Conservation (phyloP, 2,329 filamentous ascomycete genomes). For the Xylaria sp. region DNA sequence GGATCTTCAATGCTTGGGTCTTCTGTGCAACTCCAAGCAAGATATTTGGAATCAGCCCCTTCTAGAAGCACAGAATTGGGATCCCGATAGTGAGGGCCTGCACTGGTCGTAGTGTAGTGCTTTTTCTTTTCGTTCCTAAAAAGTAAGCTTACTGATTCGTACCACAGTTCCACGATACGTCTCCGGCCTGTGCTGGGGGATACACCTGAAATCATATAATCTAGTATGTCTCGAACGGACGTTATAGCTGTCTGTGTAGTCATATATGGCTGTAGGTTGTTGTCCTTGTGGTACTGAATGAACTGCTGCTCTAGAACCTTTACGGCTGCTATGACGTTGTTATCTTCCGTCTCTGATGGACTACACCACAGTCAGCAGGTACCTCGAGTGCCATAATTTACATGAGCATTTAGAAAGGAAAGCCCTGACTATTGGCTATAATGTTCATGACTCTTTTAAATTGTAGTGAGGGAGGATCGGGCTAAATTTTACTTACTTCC, state of each 20-base stretch:
- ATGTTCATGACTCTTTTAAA: background rate
- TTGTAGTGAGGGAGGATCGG: background rate
- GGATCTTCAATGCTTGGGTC: background rate
- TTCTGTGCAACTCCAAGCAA: slow-evolving; percentile 13
- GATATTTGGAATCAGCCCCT: background rate
- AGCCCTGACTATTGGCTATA: background rate
- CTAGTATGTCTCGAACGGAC: background rate
- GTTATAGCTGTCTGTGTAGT: background rate
- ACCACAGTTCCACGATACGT: slow-evolving; percentile 4
- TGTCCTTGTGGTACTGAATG: background rate
- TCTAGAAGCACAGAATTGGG: background rate
- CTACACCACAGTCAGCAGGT: slow-evolving; percentile 13
- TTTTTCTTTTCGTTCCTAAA: background rate
- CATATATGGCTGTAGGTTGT: slow-evolving; percentile 9
- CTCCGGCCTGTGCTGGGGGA: background rate
- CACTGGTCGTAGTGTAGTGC: background rate
- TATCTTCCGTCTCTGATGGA: background rate
- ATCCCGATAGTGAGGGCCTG: background rate
- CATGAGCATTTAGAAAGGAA: background rate
- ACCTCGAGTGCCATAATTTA: too few species aligned
- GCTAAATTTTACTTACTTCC: slow-evolving; percentile 19
- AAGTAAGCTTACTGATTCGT: background rate
- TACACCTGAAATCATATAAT: background rate
- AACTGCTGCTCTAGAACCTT: slow-evolving; percentile 9
- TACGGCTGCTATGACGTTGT: background rate